A percentile compares a stretch with the other conserved stretches of the same genome.
Evolutionary conservation across 2,329 filamentous ascomycete genomes (phyloP).

Genomic region (Stagonosporopsis rhizophila): DNA sequence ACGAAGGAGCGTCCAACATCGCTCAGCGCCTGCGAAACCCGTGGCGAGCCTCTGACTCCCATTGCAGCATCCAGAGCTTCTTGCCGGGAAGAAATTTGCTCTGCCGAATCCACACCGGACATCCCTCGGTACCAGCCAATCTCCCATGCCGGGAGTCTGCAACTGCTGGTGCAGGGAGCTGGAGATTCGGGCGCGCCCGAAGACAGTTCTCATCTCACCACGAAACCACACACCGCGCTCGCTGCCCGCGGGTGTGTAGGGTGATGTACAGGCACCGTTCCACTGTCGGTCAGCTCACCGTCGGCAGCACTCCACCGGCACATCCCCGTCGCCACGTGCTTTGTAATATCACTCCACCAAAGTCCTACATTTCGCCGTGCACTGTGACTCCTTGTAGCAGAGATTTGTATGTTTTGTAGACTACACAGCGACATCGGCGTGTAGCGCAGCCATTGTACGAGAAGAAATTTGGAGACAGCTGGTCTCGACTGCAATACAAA

Average conservation of each 20-base stretch:
- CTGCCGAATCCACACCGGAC: conserved; percentile 17
- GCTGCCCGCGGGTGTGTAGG: not conserved
- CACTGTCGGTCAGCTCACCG: conserved; percentile 9
- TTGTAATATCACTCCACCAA: conserved; percentile 16
- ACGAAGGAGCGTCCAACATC: not conserved
- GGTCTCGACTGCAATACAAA: conserved; percentile 9
- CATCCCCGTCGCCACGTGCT: conserved; percentile 17
- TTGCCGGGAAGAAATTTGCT: conserved; percentile 18
- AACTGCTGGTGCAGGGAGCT: conserved; percentile 1
- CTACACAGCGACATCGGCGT: conserved; percentile 17
- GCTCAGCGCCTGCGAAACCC: conserved; percentile 2
- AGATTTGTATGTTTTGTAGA: conserved; percentile 11
- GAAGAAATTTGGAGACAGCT: conserved; percentile 8
- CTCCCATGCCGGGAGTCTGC: conserved; percentile 9
- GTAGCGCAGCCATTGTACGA: conserved; percentile 11
- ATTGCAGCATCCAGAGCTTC: conserved; percentile 3
- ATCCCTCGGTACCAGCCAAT: conserved; percentile 12
- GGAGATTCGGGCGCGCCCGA: conserved; percentile 14
- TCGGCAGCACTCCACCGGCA: conserved; percentile 3
- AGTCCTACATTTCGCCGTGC: not conserved
- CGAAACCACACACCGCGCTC: conserved; percentile 9
- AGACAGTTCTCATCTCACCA: conserved; percentile 15
- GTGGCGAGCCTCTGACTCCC: conserved; percentile 2
- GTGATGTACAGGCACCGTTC: conserved; percentile 12
- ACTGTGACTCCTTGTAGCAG: conserved; percentile 7